These are phyloP conservation scores for Raffaelea ambrosiae DNA, from an alignment of 2,329 filamentous ascomycete species.

Conservation along the genomic window DNA sequence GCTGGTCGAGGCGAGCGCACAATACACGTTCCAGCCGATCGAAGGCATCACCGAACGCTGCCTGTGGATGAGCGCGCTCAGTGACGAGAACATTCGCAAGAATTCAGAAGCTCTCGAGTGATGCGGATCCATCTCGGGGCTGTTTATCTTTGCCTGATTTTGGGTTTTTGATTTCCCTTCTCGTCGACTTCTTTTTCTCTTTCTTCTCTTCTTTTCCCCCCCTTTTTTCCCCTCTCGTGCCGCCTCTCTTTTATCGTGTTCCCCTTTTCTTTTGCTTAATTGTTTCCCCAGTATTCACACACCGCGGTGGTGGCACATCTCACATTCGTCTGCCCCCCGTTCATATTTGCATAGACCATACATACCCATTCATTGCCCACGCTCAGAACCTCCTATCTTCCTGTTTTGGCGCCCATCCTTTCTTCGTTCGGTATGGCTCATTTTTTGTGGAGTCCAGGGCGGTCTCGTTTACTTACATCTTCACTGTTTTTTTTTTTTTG, in stretches of 20 bases:
- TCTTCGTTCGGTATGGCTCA: too few species aligned
- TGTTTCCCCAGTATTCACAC: too few species aligned
- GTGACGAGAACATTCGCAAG: conserved; percentile 63
- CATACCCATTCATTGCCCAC: not conserved
- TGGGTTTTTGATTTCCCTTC: conserved; percentile 1
- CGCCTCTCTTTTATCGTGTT: not conserved
- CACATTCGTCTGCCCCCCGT: too few species aligned
- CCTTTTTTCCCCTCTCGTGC: conserved; percentile 6
- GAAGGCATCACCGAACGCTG: conserved; percentile 72
- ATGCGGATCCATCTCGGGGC: too few species aligned
- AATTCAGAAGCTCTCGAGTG: conserved; percentile 42
- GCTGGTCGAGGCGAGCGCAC: conserved; percentile 68
- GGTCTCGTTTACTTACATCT: too few species aligned
- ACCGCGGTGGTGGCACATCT: too few species aligned
- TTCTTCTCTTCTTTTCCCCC: not conserved
- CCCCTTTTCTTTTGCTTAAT: not conserved
- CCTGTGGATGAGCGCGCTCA: conserved; percentile 74
- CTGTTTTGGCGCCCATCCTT: not conserved
- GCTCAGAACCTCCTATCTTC: not conserved
- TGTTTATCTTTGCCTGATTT: not conserved
- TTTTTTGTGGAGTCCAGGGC: too few species aligned
- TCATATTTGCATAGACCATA: too few species aligned
- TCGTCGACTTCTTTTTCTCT: not conserved
- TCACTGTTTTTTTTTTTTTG: too few species aligned
- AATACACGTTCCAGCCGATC: conserved; percentile 65